Evolutionary conservation across 768 basidiomycete species (phyloP).

Genomic region (Boletus rufocinnamomeus): DNA sequence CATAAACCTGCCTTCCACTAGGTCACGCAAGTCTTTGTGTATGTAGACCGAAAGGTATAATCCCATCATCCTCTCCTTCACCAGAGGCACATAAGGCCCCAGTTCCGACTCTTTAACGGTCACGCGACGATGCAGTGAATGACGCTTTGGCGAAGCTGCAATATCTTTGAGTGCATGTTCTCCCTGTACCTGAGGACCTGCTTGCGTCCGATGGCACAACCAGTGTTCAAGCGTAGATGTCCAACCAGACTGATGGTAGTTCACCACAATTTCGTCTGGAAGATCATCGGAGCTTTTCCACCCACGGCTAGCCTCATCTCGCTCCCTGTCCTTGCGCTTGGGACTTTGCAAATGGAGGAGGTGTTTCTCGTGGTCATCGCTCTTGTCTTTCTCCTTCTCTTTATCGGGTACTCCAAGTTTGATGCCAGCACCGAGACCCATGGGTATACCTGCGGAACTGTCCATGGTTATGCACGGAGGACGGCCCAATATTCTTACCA

Average conservation of each 20-base stretch:
- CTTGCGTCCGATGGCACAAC: constrained; percentile 49
- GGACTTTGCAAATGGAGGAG: constrained; percentile 26
- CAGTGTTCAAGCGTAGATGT: constrained; percentile 76
- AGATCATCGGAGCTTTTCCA: constrained; percentile 41
- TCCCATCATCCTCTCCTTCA: constrained; percentile 92
- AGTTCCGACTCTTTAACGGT: constrained; percentile 46
- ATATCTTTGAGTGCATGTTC: constrained; percentile 31
- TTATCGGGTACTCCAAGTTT: constrained; percentile 61
- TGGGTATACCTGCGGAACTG: constrained; percentile 59
- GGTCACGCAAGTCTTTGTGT: constrained; percentile 64
- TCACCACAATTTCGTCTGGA: constrained; percentile 34
- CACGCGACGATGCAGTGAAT: constrained; percentile 44
- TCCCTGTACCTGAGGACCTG: constrained; percentile 18
- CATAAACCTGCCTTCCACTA: constrained; percentile 55
- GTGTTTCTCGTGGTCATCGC: constrained; percentile 36
- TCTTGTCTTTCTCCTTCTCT: constrained; percentile 38
- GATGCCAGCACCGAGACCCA: constrained; percentile 77
- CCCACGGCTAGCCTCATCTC: constrained; percentile 34
- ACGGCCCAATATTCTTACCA: constrained; percentile 41
- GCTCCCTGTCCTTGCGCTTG: constrained; percentile 42
- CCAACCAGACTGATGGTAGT: constrained; percentile 55
- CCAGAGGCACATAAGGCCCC: constrained; percentile 82
- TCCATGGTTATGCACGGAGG: constrained; percentile 3
- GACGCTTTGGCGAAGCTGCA: constrained; percentile 46
- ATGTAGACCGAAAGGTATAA: constrained; percentile 78